A percentile compares a stretch with the other conserved stretches of the same genome.
Evolutionary conservation across 2,329 filamentous ascomycete genomes (phyloP).

Genomic region (Colletotrichum sp.): DNA sequence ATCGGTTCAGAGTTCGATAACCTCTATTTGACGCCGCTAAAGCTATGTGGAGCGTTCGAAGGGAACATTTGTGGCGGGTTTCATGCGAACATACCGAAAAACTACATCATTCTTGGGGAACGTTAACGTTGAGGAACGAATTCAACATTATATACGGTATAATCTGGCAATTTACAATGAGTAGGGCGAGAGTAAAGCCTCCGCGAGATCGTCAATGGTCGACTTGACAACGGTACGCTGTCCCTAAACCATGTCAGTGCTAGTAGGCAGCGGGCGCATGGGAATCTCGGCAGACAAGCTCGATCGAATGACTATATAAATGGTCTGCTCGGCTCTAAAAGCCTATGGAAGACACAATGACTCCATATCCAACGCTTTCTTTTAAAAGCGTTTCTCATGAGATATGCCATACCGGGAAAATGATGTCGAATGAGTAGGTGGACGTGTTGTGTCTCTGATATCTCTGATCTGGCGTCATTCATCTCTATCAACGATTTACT

Average conservation of each 20-base stretch:
- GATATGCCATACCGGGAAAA: neutral
- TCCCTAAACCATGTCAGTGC: neutral
- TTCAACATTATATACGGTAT: neutral
- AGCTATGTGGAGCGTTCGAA: neutral
- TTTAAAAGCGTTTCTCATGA: neutral
- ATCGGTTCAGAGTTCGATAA: neutral
- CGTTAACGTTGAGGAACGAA: neutral
- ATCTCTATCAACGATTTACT: neutral
- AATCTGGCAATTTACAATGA: neutral
- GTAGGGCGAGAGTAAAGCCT: neutral
- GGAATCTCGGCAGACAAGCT: neutral
- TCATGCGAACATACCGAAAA: neutral
- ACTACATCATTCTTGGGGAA: rapidly evolving
- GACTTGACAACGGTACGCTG: neutral
- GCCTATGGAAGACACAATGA: neutral
- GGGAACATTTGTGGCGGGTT: neutral
- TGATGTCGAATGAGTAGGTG: neutral
- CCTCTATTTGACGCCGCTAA: neutral
- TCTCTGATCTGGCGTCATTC: neutral
- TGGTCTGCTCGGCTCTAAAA: neutral
- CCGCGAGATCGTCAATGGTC: neutral
- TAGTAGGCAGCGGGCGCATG: neutral
- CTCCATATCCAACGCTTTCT: neutral
- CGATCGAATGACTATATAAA: neutral
- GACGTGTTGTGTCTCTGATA: neutral